These are phyloP conservation scores for Epichloe uncinata DNA, from an alignment of 2,329 filamentous ascomycete genomes.

Conservation along the genomic window DNA sequence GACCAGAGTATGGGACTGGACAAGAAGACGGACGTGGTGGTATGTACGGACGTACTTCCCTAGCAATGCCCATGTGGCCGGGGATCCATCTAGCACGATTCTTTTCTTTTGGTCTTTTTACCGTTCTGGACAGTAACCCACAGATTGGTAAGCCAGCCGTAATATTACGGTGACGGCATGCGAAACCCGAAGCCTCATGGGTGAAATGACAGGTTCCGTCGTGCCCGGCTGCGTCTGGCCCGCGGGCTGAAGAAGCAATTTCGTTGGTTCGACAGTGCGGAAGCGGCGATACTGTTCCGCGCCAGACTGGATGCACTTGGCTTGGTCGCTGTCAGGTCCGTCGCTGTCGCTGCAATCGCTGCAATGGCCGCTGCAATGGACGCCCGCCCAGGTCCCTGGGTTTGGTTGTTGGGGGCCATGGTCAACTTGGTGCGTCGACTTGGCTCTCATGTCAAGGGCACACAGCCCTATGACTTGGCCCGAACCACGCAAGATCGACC, in stretches of 20 bases:
- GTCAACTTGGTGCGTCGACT: neutral
- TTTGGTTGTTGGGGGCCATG: neutral
- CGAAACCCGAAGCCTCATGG: neutral
- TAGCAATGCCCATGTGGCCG: neutral
- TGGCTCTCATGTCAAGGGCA: neutral
- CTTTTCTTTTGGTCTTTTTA: neutral
- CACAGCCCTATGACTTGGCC: slow-evolving; percentile 6
- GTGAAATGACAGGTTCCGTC: neutral
- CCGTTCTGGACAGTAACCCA: neutral
- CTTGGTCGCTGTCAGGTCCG: too few relatives aligned
- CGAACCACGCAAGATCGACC: slow-evolving; percentile 3
- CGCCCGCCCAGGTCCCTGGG: neutral
- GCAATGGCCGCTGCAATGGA: neutral
- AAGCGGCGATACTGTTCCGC: neutral
- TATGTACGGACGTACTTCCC: neutral
- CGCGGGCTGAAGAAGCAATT: neutral
- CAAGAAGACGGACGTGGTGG: neutral
- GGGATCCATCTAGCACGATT: neutral
- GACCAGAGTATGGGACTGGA: neutral
- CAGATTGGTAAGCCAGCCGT: neutral
- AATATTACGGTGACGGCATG: too few relatives aligned
- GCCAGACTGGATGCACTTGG: neutral
- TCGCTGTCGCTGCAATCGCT: neutral
- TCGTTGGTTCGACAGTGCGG: neutral
- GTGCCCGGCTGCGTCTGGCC: neutral